These are phyloP conservation scores for Asclepias syriaca DNA, from an alignment of 257 asterid species.

Conservation along the genomic window DNA sequence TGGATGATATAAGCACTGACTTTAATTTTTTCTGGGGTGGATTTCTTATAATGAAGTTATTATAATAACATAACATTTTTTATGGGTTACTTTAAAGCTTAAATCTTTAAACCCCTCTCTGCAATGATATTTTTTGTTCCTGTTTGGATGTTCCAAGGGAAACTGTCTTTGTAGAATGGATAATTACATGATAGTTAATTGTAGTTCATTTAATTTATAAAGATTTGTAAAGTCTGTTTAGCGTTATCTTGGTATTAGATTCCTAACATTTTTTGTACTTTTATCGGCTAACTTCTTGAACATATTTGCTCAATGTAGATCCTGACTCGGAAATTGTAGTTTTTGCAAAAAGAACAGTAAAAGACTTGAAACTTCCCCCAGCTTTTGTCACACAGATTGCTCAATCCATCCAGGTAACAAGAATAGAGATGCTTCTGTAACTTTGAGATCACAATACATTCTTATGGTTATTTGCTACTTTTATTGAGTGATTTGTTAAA, in stretches of 20 bases:
- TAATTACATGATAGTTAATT: background rate
- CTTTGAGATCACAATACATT: background rate
- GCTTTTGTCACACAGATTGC: conserved; percentile 87
- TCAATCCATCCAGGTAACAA: conserved; percentile 80
- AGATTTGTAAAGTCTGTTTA: background rate
- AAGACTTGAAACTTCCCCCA: conserved; percentile 91
- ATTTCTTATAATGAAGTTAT: background rate
- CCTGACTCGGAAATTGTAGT: conserved; percentile 84
- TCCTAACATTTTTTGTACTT: background rate
- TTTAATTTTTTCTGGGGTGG: background rate
- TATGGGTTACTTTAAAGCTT: background rate
- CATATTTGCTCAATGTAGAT: conserved; percentile 35
- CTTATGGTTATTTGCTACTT: background rate
- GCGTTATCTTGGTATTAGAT: background rate
- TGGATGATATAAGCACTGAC: background rate
- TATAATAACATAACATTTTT: background rate
- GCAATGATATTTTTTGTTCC: too few species aligned
- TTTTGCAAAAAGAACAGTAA: conserved; percentile 88
- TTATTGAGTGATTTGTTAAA: background rate
- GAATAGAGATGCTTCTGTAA: conserved; percentile 3
- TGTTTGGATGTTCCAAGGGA: background rate
- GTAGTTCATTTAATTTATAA: background rate
- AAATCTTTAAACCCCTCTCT: background rate
- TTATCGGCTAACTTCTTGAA: conserved; percentile 7
- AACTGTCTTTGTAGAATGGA: background rate